These are phyloP conservation scores for Stagonosporopsis tanaceti DNA, from an alignment of 2,329 filamentous ascomycete species.

Conservation along the genomic window DNA sequence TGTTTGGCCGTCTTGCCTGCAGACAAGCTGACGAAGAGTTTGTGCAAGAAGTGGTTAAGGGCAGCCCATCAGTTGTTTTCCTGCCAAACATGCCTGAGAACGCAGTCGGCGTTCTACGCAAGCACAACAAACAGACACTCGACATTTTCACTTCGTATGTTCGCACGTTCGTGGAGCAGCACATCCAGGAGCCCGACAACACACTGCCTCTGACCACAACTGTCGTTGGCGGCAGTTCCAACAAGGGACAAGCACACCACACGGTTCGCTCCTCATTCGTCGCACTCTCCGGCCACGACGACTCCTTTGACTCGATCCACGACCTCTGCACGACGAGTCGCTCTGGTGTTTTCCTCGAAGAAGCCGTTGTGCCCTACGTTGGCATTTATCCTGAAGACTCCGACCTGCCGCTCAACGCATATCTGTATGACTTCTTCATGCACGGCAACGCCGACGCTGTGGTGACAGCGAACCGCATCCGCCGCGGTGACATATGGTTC, in stretches of 20 bases:
- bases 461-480: constrained; percentile 71
- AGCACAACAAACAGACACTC: constrained; percentile 72
- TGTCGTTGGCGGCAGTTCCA: constrained; percentile 51
- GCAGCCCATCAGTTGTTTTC: constrained; percentile 69
- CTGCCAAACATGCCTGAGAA: constrained; percentile 68
- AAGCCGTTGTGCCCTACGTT: constrained; percentile 75
- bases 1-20: constrained; percentile 70
- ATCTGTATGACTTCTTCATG: constrained; percentile 79
- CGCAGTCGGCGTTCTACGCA: constrained; percentile 64
- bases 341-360: constrained; percentile 75
- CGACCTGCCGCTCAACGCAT: constrained; percentile 67
- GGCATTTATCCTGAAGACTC: constrained; percentile 66
- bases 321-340: constrained; percentile 73
- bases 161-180: constrained; percentile 71
- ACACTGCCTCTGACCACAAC: constrained; percentile 66
- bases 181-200: constrained; percentile 64
- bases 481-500: constrained; percentile 75
- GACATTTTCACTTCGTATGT: constrained; percentile 74
- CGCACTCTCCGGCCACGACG: constrained; percentile 72
- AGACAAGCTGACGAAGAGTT: constrained; percentile 58
- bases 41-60: constrained; percentile 59
- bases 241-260: constrained; percentile 36
- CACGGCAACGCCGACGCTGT: constrained; percentile 71
- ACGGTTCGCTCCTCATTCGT: constrained; percentile 72
- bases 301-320: constrained; percentile 69